These are phyloP conservation scores for Scheffersomyces lignicola DNA, from an alignment of 1,139 yeast genomes.

Conservation along the genomic window DNA sequence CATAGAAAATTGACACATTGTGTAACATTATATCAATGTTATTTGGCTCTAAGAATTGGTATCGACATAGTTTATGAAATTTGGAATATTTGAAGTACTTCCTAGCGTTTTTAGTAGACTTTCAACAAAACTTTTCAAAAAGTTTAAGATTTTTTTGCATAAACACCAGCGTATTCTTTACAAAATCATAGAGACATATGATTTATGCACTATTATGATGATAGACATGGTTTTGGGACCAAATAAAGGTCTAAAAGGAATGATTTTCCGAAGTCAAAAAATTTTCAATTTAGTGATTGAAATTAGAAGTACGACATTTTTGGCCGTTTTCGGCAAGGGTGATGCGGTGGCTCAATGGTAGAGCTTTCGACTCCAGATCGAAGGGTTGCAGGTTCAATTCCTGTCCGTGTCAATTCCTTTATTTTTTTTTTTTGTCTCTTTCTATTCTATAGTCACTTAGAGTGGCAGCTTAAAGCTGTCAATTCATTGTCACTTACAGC, in stretches of 20 bases:
- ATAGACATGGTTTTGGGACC: too few relatives aligned
- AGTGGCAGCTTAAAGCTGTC: neutral
- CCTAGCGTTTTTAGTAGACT: too few relatives aligned
- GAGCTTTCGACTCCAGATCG: conserved; percentile 32
- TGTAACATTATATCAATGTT: too few relatives aligned
- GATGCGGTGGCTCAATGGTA: conserved; percentile 35
- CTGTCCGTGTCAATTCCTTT: conserved; percentile 25
- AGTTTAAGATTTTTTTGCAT: too few relatives aligned
- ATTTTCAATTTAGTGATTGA: neutral
- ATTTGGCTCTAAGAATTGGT: too few relatives aligned
- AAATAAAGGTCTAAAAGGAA: neutral
- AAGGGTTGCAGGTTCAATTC: conserved; percentile 34
- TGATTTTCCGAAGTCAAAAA: neutral
- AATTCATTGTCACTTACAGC: neutral
- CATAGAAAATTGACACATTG: too few relatives aligned
- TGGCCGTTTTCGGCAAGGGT: conserved; percentile 7
- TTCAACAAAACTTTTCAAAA: too few relatives aligned
- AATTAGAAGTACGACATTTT: neutral
- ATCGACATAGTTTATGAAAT: too few relatives aligned
- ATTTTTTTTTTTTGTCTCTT: conserved; percentile 1
- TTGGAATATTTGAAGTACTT: too few relatives aligned
- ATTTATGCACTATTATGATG: too few relatives aligned
- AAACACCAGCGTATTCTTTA: too few relatives aligned
- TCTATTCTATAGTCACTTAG: neutral
- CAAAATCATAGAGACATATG: too few relatives aligned